Percentiles rank a stretch among this genome's conserved stretches.
Evolutionary conservation across 2,329 filamentous ascomycete species (phyloP).

Genomic region (Albophoma yamanashiensis): DNA sequence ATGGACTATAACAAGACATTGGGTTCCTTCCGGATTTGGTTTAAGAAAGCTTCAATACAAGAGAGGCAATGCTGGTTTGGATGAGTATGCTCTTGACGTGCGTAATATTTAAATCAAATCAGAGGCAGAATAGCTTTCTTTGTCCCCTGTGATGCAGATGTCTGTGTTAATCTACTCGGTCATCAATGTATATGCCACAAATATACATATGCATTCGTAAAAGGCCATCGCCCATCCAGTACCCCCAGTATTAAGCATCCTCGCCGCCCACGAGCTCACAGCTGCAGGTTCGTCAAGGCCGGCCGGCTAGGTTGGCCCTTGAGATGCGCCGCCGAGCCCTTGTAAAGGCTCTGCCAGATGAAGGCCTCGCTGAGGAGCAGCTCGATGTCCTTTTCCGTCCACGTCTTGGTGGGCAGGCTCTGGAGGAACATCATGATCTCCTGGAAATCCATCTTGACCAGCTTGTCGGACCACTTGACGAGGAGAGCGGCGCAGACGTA

Average conservation of each 20-base stretch:
- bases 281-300: constrained; percentile 23
- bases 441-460: constrained; percentile 95
- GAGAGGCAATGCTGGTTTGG: neutral
- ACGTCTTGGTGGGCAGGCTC: constrained; percentile 79
- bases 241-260: neutral
- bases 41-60: neutral
- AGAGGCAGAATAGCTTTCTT: neutral
- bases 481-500: constrained; percentile 97
- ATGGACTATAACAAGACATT: neutral
- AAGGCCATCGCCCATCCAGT: no score
- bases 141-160: neutral
- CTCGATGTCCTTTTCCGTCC: constrained; percentile 98
- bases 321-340: constrained; percentile 85
- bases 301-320: constrained; percentile 36
- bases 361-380: constrained; percentile 91
- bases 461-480: constrained; percentile 94
- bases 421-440: constrained; percentile 99
- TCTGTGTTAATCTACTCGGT: neutral
- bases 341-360: constrained; percentile 97
- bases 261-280: constrained; percentile 11
- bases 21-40: neutral
- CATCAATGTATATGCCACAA: neutral
- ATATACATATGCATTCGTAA: neutral
- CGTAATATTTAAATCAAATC: neutral
- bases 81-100: neutral